A percentile compares a stretch with the other conserved stretches of the same genome.
phyloP scores from a whole-genome alignment of 257 asterid species.

The Solanum neorickii region DNA sequence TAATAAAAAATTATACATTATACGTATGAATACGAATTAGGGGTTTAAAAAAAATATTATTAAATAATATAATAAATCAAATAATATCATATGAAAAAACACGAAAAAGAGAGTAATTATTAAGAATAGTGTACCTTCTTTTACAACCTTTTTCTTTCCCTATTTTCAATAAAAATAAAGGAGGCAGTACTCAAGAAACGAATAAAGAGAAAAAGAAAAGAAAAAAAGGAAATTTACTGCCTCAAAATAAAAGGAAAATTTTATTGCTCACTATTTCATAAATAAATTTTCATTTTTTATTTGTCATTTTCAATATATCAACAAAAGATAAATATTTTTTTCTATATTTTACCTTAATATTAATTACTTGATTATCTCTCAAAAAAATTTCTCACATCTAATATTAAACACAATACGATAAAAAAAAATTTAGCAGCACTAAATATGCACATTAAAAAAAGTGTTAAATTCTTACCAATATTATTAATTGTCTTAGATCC shows the following conservation, averaged over 20 bases:
- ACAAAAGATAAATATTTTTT: too few species aligned
- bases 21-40: neutral
- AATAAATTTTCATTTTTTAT: too few species aligned
- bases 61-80: neutral
- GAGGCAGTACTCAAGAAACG: neutral
- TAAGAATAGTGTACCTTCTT: neutral
- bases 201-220: neutral
- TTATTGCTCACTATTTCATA: neutral
- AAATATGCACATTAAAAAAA: too few species aligned
- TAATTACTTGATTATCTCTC: neutral
- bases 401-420: neutral
- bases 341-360: neutral
- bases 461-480: too few species aligned
- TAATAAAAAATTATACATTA: neutral
- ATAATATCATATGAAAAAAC: neutral
- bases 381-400: fast-evolving
- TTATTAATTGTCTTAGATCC: neutral
- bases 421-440: too few species aligned
- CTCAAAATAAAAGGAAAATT: too few species aligned
- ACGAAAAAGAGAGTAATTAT: neutral
- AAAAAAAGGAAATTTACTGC: neutral
- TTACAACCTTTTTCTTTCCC: neutral
- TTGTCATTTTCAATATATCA: too few species aligned
- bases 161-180: neutral
- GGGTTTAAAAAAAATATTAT: neutral